Base-by-base conservation (phyloP, 305 asterid genomes). In the Stenogyne calaminthoides region DNA sequence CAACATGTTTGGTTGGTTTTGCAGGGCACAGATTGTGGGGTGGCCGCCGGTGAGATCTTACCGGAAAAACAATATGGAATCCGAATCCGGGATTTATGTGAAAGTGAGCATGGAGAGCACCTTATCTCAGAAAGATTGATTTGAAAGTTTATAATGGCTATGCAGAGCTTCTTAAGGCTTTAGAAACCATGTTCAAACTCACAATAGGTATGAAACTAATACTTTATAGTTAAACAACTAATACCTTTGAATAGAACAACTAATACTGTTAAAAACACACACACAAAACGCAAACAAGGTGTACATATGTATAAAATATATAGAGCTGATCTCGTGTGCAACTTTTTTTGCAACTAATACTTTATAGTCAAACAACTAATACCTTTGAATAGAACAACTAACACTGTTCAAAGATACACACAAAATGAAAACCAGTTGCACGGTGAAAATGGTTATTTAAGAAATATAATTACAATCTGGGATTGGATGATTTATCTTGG, bases 31-130 rank as follows among this genome's bases (percentile, higher is more conserved):
- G 49, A 84, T 92, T 15, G 89, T 88, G n/a, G n/a, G n/a, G n/a
- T n/a, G n/a, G n/a, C n/a, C n/a, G n/a, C n/a, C n/a, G n/a, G n/a
- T n/a, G n/a, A n/a, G 97, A n/a, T n/a, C 92, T 64, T 80, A 82
- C 84, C 79, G 93, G 86, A 92, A 80, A 64, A 90, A 82, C 36
- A 85, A 58, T 63, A 5, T 84, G n/a, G 96, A 91, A 37, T 11
- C 76, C 20, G 93, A 86, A 71, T 58, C 60, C 12, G 94, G 91
- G 72, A 81, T 77, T 14, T 92, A 71, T 80, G 89, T 92, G 77
- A 92, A 92, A 77, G 96, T 92, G 27, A 86, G 97, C 87, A 85
- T 92, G 97, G 97, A 89, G 96, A 29, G 97, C 96, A 0, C 93
- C 97, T 72, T 92, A 81, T 67, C 91, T 92, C 0, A 87, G 97